These are phyloP conservation scores for Microthyrium microscopicum DNA, from an alignment of 2,329 filamentous ascomycete species.

Conservation along the genomic window DNA sequence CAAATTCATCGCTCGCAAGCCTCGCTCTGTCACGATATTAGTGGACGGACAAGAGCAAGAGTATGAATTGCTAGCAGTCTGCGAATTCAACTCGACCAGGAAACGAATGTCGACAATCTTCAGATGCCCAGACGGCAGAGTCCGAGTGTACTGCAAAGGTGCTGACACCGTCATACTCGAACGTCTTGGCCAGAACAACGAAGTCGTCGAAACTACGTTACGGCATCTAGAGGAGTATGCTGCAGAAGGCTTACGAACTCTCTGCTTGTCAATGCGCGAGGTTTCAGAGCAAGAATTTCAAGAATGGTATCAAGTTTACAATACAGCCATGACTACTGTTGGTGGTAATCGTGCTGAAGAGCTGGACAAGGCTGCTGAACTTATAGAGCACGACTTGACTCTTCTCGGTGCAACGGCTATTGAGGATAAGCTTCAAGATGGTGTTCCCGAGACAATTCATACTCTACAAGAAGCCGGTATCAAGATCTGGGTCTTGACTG, in stretches of 20 bases:
- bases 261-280: slow-evolving; percentile 90
- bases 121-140: slow-evolving; percentile 87
- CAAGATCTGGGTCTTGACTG: slow-evolving; percentile 96
- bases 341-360: slow-evolving; percentile 86
- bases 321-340: slow-evolving; percentile 76
- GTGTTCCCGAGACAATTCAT: slow-evolving; percentile 94
- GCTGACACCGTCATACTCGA: slow-evolving; percentile 96
- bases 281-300: slow-evolving; percentile 76
- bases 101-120: slow-evolving; percentile 98
- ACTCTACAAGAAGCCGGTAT: slow-evolving; percentile 93
- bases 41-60: slow-evolving; percentile 56
- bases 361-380: slow-evolving; percentile 87
- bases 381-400: slow-evolving; percentile 84
- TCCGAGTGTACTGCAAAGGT: slow-evolving; percentile 87
- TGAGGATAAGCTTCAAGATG: slow-evolving; percentile 90
- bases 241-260: slow-evolving; percentile 82
- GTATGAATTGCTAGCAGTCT: slow-evolving; percentile 89
- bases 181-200: slow-evolving; percentile 61
- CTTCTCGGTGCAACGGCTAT: slow-evolving; percentile 92
- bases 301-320: slow-evolving; percentile 75
- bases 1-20: slow-evolving; percentile 79
- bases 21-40: slow-evolving; percentile 69
- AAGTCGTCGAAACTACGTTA: slow-evolving; percentile 75
- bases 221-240: slow-evolving; percentile 97
- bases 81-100: slow-evolving; percentile 94